These are phyloP conservation scores for Rhodosporidiobolus sp. DNA, from an alignment of 768 basidiomycete genomes.

Conservation along the genomic window DNA sequence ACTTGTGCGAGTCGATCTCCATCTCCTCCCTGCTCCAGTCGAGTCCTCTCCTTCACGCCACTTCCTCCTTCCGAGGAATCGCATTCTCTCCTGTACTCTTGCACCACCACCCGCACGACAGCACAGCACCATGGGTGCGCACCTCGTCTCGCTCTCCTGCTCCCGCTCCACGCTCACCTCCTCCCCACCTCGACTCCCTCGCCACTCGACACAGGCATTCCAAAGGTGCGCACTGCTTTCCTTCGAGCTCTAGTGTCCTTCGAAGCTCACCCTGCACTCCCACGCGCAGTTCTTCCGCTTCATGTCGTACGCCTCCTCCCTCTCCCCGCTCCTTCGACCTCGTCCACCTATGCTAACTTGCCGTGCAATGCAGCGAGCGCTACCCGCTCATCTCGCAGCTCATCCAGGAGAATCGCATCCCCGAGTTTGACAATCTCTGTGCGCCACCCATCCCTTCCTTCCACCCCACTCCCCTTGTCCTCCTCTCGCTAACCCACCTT, in stretches of 20 bases:
- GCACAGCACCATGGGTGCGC: constrained; percentile 11
- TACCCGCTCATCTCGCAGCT: constrained; percentile 97
- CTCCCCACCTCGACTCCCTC: neutral
- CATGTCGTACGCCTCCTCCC: constrained; percentile 44
- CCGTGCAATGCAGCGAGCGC: constrained; percentile 64
- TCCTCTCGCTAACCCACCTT: neutral
- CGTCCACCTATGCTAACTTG: neutral
- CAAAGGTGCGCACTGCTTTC: constrained; percentile 25
- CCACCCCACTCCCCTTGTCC: neutral
- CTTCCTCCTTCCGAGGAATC: neutral
- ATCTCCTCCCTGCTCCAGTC: too few species aligned
- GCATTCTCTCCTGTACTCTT: neutral
- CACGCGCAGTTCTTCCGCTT: constrained; percentile 46
- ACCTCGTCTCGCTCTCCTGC: neutral
- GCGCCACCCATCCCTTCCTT: constrained; percentile 4
- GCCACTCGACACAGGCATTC: constrained; percentile 27
- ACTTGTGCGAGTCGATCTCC: too few species aligned
- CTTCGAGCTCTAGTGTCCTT: rapidly evolving
- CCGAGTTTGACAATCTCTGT: constrained; percentile 76
- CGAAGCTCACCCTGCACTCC: neutral
- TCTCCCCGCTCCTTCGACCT: neutral
- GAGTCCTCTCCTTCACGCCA: neutral
- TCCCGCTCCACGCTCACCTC: neutral
- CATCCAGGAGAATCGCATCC: constrained; percentile 97
- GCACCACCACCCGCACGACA: too few species aligned